phyloP scores from a whole-genome alignment of 2,329 filamentous ascomycete genomes.

The Botrytis byssoidea region DNA sequence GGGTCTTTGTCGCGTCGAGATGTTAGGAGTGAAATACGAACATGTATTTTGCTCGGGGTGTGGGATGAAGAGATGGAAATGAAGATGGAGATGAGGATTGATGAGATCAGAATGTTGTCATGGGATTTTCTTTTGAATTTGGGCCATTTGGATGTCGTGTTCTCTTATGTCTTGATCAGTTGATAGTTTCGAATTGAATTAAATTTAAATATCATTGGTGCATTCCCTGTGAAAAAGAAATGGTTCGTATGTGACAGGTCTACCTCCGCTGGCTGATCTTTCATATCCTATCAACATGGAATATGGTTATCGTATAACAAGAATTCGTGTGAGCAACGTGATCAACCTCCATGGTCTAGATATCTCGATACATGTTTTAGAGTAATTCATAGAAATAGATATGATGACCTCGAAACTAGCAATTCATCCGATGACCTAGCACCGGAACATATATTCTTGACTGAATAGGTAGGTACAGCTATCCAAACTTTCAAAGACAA shows the following conservation, averaged over 20 bases:
- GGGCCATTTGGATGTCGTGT: background rate
- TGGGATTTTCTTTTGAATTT: background rate
- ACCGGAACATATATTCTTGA: too few relatives aligned
- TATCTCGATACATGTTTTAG: background rate
- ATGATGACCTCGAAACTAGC: background rate
- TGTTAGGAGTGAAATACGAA: background rate
- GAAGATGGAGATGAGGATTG: background rate
- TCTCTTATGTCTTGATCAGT: background rate
- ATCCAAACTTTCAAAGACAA: background rate
- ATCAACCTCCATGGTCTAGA: background rate
- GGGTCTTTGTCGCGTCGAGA: background rate
- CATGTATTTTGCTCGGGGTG: background rate
- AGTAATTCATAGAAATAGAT: background rate
- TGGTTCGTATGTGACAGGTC: accelerated
- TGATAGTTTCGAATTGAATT: background rate
- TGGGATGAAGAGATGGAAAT: too few relatives aligned
- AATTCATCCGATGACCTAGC: background rate
- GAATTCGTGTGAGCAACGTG: accelerated
- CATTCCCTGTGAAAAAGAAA: background rate
- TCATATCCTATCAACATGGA: too few relatives aligned
- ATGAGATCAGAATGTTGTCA: background rate
- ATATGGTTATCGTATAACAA: too few relatives aligned
- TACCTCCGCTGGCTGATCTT: background rate
- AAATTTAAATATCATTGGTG: background rate
- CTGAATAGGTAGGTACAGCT: background rate